Base-by-base conservation (phyloP, 192 early-diverging fungal genomes). In the Coemansia sp. region DNA sequence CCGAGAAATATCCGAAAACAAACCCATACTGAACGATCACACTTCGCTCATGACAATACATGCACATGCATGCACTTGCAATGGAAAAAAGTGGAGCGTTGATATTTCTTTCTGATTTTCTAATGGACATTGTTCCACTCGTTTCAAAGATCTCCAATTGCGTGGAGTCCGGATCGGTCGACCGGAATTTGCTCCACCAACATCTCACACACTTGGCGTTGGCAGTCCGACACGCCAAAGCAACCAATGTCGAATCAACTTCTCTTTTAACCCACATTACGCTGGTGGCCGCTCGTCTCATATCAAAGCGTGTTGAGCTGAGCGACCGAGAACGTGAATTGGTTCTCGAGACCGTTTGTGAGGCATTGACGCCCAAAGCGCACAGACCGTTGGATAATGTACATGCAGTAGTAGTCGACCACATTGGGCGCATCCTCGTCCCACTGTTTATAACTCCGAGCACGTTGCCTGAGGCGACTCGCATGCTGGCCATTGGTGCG, bases 241-340 rank as follows among this genome's bases (percentile, higher is more conserved):
- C 61, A 19, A 56, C 62, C 3, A 64, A 68, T 26, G 72, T 68
- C 16, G 66, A 68, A 26, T 61, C 72, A 13, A 55, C 52, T 14
- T 64, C 66, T 20, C 59, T 75, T 12, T 64, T 75, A 27, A 66
- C 57, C 5, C 63, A 71, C 32, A 51, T 70, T 0, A 71, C 74
- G 11, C 61, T 76, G 12, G 68, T 47, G 9, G 61, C 57, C 3
- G 66, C 56, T 2, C 59, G 61, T 0, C 38, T 76, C 20, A 49
- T 76, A 9, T 20, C 63, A 3, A 67, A 55, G 3, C 19, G 24
- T 1, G 38, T 52, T 12, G 22, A 57, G 32, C 26, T 76, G 6
- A 56, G 56, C 1, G 74, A 76, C 26, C 56, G 65, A 35, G 74
- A 76, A 56, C 59, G 64, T 2, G 74, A 76, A 20, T 45, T 71